phyloP scores from a whole-genome alignment of 2,329 filamentous ascomycete genomes.

The Paradendryphiella salina region DNA sequence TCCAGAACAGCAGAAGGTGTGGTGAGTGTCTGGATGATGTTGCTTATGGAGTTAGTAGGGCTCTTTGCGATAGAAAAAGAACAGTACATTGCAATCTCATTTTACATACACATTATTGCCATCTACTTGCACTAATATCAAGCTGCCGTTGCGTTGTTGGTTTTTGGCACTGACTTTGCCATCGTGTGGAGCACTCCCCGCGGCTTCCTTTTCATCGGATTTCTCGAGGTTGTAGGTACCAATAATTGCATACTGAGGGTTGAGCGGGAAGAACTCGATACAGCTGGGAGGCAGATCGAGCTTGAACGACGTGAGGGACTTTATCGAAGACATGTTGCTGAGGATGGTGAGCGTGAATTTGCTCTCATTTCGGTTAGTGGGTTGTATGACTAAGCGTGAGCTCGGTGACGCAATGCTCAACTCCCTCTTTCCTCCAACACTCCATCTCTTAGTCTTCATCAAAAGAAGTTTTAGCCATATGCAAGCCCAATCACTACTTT shows the following conservation, averaged over 20 bases:
- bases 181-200: slow-evolving; percentile 26
- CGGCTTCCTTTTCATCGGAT: slow-evolving; percentile 34
- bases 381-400: slow-evolving; percentile 19
- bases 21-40: slow-evolving; percentile 60
- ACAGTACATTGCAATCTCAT: neutral
- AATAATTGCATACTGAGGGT: slow-evolving; percentile 70
- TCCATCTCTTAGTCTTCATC: neutral
- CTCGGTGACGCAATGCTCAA: slow-evolving; percentile 1
- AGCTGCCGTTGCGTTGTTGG: slow-evolving; percentile 72
- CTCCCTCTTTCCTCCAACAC: neutral
- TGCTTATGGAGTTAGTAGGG: slow-evolving; percentile 15
- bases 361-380: slow-evolving; percentile 24
- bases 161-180: slow-evolving; percentile 38
- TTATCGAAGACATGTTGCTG: slow-evolving; percentile 39
- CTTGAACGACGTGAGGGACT: slow-evolving; percentile 55
- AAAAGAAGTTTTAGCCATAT: neutral
- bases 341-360: slow-evolving; percentile 8
- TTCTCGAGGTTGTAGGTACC: slow-evolving; percentile 81
- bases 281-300: slow-evolving; percentile 75
- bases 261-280: slow-evolving; percentile 69
- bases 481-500: neutral
- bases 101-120: slow-evolving; percentile 61
- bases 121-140: slow-evolving; percentile 66
- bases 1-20: slow-evolving; percentile 80
- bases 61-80: neutral